Percentiles rank a stretch among this genome's conserved stretches.
These are phyloP conservation scores for Microcyclospora tardicrescens DNA, from an alignment of 2,329 filamentous ascomycete genomes.

Conservation along the genomic window DNA sequence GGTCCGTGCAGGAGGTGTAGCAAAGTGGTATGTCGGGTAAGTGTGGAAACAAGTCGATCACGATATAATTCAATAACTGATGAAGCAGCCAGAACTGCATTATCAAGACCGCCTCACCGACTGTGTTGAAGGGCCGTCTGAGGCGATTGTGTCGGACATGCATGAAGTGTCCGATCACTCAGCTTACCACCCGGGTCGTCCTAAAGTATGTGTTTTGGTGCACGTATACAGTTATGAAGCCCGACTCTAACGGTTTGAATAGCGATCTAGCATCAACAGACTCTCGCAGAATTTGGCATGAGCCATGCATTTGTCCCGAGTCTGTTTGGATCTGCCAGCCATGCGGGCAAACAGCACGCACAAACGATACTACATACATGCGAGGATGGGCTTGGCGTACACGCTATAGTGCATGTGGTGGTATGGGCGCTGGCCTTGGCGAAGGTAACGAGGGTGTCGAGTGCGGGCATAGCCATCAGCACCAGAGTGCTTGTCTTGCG, in stretches of 20 bases:
- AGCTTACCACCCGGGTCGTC: too few species aligned
- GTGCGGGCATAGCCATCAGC: constrained; percentile 56
- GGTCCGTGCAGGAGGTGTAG: constrained; percentile 67
- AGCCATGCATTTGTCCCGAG: constrained; percentile 44
- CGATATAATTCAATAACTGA: constrained; percentile 3
- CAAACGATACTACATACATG: constrained; percentile 44
- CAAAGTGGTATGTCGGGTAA: constrained; percentile 67
- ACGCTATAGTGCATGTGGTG: constrained; percentile 66
- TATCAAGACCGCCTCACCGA: constrained; percentile 62
- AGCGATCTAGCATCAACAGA: too few species aligned
- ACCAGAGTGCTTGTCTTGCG: constrained; percentile 53
- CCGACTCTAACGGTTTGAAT: too few species aligned
- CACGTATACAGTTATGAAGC: too few species aligned
- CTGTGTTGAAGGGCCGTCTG: constrained; percentile 58
- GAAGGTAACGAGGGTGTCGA: constrained; percentile 80
- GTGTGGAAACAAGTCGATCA: constrained; percentile 2
- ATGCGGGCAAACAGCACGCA: constrained; percentile 60
- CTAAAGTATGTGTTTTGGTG: too few species aligned
- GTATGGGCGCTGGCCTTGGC: constrained; percentile 73
- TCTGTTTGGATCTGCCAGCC: constrained; percentile 75
- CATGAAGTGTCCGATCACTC: constrained; percentile 53
- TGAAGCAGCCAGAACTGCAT: constrained; percentile 60
- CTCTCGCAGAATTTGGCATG: too few species aligned
- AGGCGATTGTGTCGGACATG: constrained; percentile 71
- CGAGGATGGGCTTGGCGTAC: constrained; percentile 81